These are phyloP conservation scores for Ramularia endophylla DNA, from an alignment of 2,329 filamentous ascomycete species.

Conservation along the genomic window DNA sequence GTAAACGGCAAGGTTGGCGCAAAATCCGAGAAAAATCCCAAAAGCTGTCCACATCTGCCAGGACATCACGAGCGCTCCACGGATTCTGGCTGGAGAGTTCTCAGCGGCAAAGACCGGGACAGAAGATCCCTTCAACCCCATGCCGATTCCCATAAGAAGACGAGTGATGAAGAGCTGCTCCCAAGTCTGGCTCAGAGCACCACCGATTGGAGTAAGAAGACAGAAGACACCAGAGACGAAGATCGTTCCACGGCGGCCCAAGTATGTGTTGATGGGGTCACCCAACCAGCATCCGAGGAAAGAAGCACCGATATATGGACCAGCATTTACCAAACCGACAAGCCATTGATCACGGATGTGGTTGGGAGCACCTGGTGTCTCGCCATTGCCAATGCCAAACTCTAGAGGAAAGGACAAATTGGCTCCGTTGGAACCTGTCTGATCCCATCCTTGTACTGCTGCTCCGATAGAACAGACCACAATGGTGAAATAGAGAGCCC, in stretches of 20 bases:
- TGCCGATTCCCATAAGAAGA: slow-evolving; percentile 36
- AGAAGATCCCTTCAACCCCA: slow-evolving; percentile 41
- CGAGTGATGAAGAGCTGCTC: slow-evolving; percentile 35
- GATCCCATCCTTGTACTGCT: slow-evolving; percentile 49
- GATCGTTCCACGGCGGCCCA: slow-evolving; percentile 34
- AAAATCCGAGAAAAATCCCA: slow-evolving; percentile 42
- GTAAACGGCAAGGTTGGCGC: slow-evolving; percentile 38
- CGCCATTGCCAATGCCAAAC: slow-evolving; percentile 26
- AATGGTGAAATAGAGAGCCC: slow-evolving; percentile 45
- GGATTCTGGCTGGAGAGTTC: slow-evolving; percentile 49
- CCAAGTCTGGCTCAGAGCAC: slow-evolving; percentile 54
- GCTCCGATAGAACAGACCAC: slow-evolving; percentile 48
- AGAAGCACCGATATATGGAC: slow-evolving; percentile 45
- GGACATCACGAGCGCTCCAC: slow-evolving; percentile 52
- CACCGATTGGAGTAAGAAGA: slow-evolving; percentile 63
- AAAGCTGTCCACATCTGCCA: slow-evolving; percentile 48
- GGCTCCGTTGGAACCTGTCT: slow-evolving; percentile 49
- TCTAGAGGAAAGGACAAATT: slow-evolving; percentile 45
- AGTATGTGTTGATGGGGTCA: slow-evolving; percentile 40
- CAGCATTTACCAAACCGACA: slow-evolving; percentile 61
- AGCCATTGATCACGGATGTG: slow-evolving; percentile 49
- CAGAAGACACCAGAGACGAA: slow-evolving; percentile 47
- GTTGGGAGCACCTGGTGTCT: slow-evolving; percentile 22
- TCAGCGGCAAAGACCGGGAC: slow-evolving; percentile 50
- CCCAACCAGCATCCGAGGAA: slow-evolving; percentile 23